Evolutionary conservation across 1,284 basidiomycete species (phyloP), one percentile per base, ranked within the genome.

Genomic region (Waitea zeae): DNA sequence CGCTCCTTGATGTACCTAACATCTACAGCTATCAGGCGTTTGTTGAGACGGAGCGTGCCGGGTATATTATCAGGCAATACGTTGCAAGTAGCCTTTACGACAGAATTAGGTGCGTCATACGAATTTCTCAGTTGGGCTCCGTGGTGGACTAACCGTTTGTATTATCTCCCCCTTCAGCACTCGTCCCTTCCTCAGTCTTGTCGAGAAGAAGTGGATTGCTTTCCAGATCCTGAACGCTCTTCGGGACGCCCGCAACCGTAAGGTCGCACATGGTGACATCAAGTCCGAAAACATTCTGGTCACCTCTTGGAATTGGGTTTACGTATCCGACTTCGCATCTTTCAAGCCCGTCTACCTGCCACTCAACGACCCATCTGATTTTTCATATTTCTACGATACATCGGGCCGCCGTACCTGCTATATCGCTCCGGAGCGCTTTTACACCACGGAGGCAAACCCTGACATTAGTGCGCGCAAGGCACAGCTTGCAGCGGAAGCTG

Each of bases 131-230:
- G n/a, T n/a, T n/a, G n/a, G n/a, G n/a, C n/a, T n/a, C n/a, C n/a
- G n/a, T 31, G 13, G 28, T 12, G 22, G 30, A 12, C 30, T 5
- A 27, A 27, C 17, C 31, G 32, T 34, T 30, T 36, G 27, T 17
- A 1, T 27, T 13, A 27, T 20, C 30, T 5, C 6, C 17, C 14
- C 3, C n/a, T 12, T 2, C 44, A 96, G 93, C 50, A 98, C 92
- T 1, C 81, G 95, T 18, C 95, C 95, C 1, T 98, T 98, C 57
- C 63, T 98, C 33, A 81, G 77, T 38, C 52, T 65, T 35, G 70
- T 96, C 30, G 95, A 99, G 62, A 98, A 98, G 67, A 88, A 89
- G 49, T 99, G 95, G 95, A 88, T 98, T 41, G 79, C 84, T 0
- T 99, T 90, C 50, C 93, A 98, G 53, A 64, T 98, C 1, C 61